A percentile compares a stretch with the other conserved stretches of the same genome.
Evolutionary conservation across 148 eudicot genomes (phyloP).

Genomic region (Linanthus parryae): DNA sequence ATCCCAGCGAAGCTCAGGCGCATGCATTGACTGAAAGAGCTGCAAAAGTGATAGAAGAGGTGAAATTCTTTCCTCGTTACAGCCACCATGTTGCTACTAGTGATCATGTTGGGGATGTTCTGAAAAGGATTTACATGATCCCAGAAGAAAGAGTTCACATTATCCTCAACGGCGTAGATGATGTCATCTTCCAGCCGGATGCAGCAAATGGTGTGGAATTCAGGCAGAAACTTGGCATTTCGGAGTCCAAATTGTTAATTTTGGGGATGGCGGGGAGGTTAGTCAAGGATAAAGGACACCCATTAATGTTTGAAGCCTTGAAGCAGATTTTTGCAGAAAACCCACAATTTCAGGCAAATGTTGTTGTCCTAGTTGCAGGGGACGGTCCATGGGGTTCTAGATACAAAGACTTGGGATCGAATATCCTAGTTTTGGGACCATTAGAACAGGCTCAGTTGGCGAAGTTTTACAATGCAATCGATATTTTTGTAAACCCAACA

Average conservation of each 20-base stretch:
- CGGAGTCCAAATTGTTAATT: slow-evolving; percentile 22
- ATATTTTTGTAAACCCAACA: slow-evolving; percentile 45
- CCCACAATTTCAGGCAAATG: slow-evolving; percentile 18
- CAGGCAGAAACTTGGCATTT: slow-evolving; percentile 22
- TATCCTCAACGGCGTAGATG: slow-evolving; percentile 44
- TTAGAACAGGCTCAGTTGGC: slow-evolving; percentile 29
- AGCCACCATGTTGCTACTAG: slow-evolving; percentile 56
- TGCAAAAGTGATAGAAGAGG: slow-evolving; percentile 35
- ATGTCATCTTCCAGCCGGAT: slow-evolving; percentile 39
- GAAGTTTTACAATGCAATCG: slow-evolving; percentile 38
- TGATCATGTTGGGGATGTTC: slow-evolving; percentile 40
- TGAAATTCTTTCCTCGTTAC: slow-evolving; percentile 34
- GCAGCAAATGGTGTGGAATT: slow-evolving; percentile 20
- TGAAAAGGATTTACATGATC: slow-evolving; percentile 47
- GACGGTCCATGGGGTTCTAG: slow-evolving; percentile 51
- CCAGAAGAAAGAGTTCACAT: slow-evolving; percentile 49
- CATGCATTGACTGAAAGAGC: slow-evolving; percentile 26
- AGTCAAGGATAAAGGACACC: slow-evolving; percentile 54
- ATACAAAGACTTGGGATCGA: slow-evolving; percentile 36
- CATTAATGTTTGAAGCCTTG: slow-evolving; percentile 40
- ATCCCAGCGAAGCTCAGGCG: slow-evolving; percentile 20
- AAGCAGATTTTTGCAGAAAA: slow-evolving; percentile 33
- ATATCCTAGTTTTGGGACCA: slow-evolving; percentile 38
- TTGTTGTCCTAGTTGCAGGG: slow-evolving; percentile 37
- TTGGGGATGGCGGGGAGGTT: slow-evolving; percentile 49